Conservation (phyloP, 2,329 filamentous ascomycete species). For the Cercospora sojina region DNA sequence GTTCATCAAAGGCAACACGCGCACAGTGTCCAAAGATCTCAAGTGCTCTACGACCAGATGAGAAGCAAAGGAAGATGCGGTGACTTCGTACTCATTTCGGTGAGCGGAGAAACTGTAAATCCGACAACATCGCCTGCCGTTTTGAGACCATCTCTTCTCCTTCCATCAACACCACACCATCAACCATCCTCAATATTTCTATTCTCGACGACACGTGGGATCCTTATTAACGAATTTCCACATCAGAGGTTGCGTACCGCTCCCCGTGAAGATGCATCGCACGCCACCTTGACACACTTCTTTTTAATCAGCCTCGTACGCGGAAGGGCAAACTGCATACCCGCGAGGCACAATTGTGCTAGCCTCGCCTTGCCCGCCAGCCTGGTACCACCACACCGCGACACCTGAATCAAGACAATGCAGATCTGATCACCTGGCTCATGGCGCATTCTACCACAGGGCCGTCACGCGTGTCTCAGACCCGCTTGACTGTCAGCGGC, state of each 20-base stretch:
- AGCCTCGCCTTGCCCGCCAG: slow-evolving; percentile 2
- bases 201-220: background rate
- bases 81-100: background rate
- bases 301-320: background rate
- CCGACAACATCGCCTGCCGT: too few species aligned
- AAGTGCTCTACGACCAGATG: too few species aligned
- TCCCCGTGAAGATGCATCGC: background rate
- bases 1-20: too few species aligned
- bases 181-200: background rate
- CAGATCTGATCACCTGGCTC: background rate
- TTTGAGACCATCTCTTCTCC: background rate
- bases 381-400: background rate
- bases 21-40: too few species aligned
- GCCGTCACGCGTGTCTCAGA: background rate
- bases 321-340: slow-evolving; percentile 5
- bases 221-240: background rate
- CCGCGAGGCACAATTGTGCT: background rate
- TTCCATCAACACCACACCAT: background rate
- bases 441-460: background rate
- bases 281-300: background rate
- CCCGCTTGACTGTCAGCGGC: background rate
- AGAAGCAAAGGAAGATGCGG: too few species aligned
- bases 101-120: background rate
- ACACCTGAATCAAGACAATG: background rate
- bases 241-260: background rate